Conservation (phyloP, 2,329 filamentous ascomycete species). For the Ascochyta clinopodiicola region DNA sequence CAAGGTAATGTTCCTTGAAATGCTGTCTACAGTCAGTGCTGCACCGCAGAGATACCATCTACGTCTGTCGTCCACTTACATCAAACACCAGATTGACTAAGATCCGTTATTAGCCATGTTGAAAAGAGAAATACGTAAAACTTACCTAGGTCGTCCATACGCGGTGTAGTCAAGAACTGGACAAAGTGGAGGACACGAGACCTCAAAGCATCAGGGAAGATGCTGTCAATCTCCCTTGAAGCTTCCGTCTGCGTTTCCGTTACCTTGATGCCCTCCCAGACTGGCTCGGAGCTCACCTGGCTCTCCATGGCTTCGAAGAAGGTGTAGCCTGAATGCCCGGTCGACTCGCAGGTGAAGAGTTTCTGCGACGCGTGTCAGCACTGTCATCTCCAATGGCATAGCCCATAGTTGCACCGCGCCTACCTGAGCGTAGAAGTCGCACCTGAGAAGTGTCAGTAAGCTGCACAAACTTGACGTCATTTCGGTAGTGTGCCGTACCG, state of each 20-base stretch:
- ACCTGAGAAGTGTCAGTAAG: constrained; percentile 58
- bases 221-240: constrained; percentile 85
- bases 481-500: constrained; percentile 63
- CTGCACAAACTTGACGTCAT: constrained; percentile 28
- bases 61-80: constrained; percentile 21
- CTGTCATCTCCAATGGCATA: neutral
- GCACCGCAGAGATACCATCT: neutral
- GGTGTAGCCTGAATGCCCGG: constrained; percentile 85
- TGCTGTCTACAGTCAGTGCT: constrained; percentile 29
- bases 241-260: constrained; percentile 60
- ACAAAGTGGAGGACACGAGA: constrained; percentile 88
- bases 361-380: constrained; percentile 60
- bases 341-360: constrained; percentile 94
- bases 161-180: constrained; percentile 82
- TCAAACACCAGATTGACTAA: constrained; percentile 43
- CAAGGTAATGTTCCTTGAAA: constrained; percentile 44
- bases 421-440: constrained; percentile 94
- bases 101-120: constrained; percentile 33
- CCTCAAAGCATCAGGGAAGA: constrained; percentile 90
- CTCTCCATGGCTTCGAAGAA: constrained; percentile 93
- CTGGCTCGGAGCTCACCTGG: constrained; percentile 69
- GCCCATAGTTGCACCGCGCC: constrained; percentile 29
- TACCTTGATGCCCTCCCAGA: constrained; percentile 37
- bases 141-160: constrained; percentile 81
- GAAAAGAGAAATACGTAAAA: neutral